Evolutionary conservation across 331 rosid genomes (phyloP).

Genomic region (Ulmus americana): DNA sequence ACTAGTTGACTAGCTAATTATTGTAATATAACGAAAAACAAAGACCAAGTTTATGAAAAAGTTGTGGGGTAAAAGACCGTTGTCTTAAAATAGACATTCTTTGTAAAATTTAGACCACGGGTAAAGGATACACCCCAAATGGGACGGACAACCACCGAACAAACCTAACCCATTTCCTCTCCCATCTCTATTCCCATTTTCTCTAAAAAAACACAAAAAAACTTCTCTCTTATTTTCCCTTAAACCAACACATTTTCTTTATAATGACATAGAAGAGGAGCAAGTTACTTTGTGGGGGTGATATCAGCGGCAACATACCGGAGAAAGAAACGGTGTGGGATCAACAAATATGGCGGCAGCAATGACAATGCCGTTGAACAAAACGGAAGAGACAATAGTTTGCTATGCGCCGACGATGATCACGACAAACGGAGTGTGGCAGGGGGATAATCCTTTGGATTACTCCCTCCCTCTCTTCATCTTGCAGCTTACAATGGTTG

Average conservation of each 20-base stretch:
- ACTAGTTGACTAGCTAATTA: neutral
- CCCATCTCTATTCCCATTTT: slow-evolving; percentile 8
- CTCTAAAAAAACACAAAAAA: neutral
- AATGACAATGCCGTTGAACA: neutral
- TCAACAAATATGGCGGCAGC: slow-evolving; percentile 13
- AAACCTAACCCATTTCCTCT: slow-evolving; percentile 6
- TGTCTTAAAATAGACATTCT: neutral
- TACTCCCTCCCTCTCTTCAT: slow-evolving; percentile 81
- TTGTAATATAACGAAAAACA: neutral
- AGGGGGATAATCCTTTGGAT: slow-evolving; percentile 71
- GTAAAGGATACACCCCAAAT: slow-evolving; percentile 30
- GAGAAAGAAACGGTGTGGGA: neutral
- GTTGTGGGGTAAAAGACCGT: neutral
- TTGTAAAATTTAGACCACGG: slow-evolving; percentile 20
- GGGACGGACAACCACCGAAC: slow-evolving; percentile 38
- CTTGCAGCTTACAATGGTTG: slow-evolving; percentile 57
- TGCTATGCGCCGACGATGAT: slow-evolving; percentile 77
- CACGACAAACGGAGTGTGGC: slow-evolving; percentile 75
- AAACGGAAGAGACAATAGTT: slow-evolving; percentile 25
- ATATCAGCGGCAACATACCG: neutral
- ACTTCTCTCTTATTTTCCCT: slow-evolving; percentile 11
- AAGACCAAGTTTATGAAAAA: no score
- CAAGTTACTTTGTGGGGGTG: neutral
- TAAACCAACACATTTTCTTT: neutral
- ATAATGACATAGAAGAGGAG: neutral